These are phyloP conservation scores for Pichia exigua DNA, from an alignment of 805 yeast species.

Conservation along the genomic window DNA sequence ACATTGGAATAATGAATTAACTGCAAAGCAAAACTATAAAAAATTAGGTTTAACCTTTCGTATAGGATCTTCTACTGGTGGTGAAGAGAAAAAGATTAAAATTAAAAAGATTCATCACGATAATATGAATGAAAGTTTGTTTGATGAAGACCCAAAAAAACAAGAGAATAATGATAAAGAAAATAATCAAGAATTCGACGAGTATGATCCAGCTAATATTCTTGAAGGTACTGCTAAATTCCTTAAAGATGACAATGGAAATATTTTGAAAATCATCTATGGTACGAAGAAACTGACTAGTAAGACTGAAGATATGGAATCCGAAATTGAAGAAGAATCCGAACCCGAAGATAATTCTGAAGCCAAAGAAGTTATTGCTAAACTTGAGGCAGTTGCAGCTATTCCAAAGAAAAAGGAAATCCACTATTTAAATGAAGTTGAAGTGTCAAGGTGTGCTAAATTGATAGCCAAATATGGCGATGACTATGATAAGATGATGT, in stretches of 20 bases:
- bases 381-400: constrained; percentile 57
- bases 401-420: constrained; percentile 39
- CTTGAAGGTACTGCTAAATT: constrained; percentile 77
- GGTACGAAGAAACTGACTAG: constrained; percentile 47
- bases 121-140: constrained; percentile 16
- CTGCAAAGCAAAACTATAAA: constrained; percentile 81
- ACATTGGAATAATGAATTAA: constrained; percentile 80
- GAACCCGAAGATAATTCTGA: constrained; percentile 27
- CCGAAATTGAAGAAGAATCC: constrained; percentile 11
- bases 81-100: constrained; percentile 55
- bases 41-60: constrained; percentile 67
- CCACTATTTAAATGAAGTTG: constrained; percentile 54
- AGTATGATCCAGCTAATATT: constrained; percentile 51
- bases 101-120: constrained; percentile 22
- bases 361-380: constrained; percentile 52
- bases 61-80: constrained; percentile 69
- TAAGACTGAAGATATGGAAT: background rate
- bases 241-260: constrained; percentile 60
- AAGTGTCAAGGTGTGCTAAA: constrained; percentile 58
- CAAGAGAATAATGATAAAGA: constrained; percentile 28
- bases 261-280: constrained; percentile 58
- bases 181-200: constrained; percentile 27
- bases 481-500: constrained; percentile 80
- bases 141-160: constrained; percentile 23
- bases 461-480: constrained; percentile 78